Conservation (phyloP, 2,329 filamentous ascomycete species). For the Sporothrix schenckii region DNA sequence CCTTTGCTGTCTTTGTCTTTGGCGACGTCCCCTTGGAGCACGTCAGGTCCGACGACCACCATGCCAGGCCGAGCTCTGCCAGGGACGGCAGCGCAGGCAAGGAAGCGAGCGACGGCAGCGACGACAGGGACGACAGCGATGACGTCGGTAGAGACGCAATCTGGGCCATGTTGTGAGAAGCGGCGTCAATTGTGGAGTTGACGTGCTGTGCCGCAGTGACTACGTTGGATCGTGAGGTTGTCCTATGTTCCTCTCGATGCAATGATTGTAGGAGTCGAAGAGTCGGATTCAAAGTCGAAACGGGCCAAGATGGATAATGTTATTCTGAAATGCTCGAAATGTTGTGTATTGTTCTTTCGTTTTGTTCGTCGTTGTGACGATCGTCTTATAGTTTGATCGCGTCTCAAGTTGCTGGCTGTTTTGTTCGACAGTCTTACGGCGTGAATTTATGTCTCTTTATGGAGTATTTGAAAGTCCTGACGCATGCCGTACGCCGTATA, state of each 20-base stretch:
- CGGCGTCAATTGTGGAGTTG: not conserved
- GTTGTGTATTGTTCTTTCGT: not conserved
- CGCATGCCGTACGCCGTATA: too few species aligned
- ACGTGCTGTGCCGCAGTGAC: not conserved
- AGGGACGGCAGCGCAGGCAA: conserved; percentile 34
- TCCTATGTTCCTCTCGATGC: too few species aligned
- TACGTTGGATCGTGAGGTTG: too few species aligned
- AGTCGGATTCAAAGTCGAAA: not conserved
- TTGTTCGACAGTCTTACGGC: too few species aligned
- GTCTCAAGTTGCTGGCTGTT: not conserved
- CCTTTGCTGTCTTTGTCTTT: not conserved
- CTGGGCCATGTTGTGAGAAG: not conserved
- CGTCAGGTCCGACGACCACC: conserved; percentile 19
- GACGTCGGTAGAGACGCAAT: not conserved
- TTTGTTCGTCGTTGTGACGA: not conserved
- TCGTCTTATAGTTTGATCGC: too few species aligned
- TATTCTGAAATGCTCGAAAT: not conserved
- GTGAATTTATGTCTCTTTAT: too few species aligned
- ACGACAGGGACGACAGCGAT: not conserved
- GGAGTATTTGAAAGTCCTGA: too few species aligned
- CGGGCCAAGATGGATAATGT: too few species aligned
- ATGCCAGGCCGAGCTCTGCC: conserved; percentile 33
- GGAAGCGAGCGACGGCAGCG: not conserved
- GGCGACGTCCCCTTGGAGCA: not conserved
- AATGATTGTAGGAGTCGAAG: not conserved